These are phyloP conservation scores for Chiua virens DNA, from an alignment of 768 basidiomycete genomes.

Conservation along the genomic window DNA sequence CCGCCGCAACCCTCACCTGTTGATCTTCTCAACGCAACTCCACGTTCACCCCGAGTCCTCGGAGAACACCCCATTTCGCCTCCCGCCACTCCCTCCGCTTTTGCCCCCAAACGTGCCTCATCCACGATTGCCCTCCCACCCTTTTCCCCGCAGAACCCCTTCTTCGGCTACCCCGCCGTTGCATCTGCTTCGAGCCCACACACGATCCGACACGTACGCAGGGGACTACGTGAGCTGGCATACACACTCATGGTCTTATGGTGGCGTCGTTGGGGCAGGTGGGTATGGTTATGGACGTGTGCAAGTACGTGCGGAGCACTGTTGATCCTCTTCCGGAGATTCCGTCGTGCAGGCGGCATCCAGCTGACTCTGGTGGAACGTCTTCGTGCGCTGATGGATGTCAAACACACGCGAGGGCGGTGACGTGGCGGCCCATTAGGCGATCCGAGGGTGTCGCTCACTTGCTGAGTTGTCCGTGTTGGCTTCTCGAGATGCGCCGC, in stretches of 20 bases:
- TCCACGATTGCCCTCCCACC: constrained; percentile 39
- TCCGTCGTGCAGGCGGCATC: not conserved
- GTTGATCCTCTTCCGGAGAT: constrained; percentile 22
- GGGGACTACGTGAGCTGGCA: constrained; percentile 66
- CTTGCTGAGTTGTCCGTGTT: no score
- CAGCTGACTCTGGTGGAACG: no score
- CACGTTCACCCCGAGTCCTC: not conserved
- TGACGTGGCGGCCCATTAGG: no score
- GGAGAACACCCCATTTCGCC: not conserved
- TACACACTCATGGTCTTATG: constrained; percentile 61
- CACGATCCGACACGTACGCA: constrained; percentile 57
- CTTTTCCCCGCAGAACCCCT: constrained; percentile 66
- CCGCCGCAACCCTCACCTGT: constrained; percentile 2
- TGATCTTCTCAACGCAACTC: not conserved
- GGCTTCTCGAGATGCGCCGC: no score
- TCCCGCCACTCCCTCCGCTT: not conserved
- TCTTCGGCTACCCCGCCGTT: constrained; percentile 66
- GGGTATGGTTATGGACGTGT: constrained; percentile 1
- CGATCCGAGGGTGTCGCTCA: no score
- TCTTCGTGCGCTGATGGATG: not conserved
- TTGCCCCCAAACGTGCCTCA: not conserved
- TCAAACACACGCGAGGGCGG: not conserved
- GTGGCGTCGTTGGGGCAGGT: constrained; percentile 66
- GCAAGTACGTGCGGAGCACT: constrained; percentile 34
- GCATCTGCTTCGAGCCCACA: constrained; percentile 34